These are phyloP conservation scores for Leptodontidium sp. DNA, from an alignment of 2,329 filamentous ascomycete species.

Conservation along the genomic window DNA sequence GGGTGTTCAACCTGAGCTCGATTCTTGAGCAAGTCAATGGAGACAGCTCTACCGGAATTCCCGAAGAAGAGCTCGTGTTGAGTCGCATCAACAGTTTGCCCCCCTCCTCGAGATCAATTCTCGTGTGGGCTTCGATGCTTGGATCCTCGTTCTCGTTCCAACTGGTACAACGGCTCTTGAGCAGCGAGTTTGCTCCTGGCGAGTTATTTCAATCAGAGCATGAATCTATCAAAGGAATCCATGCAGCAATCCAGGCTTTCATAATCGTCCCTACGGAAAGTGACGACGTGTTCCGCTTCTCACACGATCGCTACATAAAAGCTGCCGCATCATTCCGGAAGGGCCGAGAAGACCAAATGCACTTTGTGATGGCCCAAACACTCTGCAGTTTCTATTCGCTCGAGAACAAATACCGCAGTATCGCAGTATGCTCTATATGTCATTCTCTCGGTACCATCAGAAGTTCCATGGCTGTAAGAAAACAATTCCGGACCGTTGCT, in stretches of 20 bases:
- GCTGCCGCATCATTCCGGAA: constrained; percentile 76
- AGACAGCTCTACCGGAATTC: constrained; percentile 78
- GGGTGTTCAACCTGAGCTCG: constrained; percentile 85
- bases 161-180: constrained; percentile 78
- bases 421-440: background rate
- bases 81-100: constrained; percentile 81
- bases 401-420: constrained; percentile 59
- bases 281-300: constrained; percentile 88
- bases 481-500: constrained; percentile 73
- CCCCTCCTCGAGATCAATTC: constrained; percentile 74
- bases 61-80: constrained; percentile 84
- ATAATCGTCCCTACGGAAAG: constrained; percentile 82
- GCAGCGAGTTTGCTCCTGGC: constrained; percentile 72
- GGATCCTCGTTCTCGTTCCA: constrained; percentile 86
- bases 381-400: constrained; percentile 75
- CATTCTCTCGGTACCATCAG: background rate
- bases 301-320: constrained; percentile 85
- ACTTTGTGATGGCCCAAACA: constrained; percentile 85
- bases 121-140: constrained; percentile 86
- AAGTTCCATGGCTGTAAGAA: constrained; percentile 47
- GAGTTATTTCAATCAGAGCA: constrained; percentile 63
- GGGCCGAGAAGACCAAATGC: constrained; percentile 79
- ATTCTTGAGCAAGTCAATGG: constrained; percentile 87
- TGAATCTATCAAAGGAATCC: constrained; percentile 78
- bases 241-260: constrained; percentile 80